A percentile compares a stretch with the other conserved stretches of the same genome.
Conservation (phyloP, 1,284 basidiomycete species). For the Trichosporon asahii region DNA sequence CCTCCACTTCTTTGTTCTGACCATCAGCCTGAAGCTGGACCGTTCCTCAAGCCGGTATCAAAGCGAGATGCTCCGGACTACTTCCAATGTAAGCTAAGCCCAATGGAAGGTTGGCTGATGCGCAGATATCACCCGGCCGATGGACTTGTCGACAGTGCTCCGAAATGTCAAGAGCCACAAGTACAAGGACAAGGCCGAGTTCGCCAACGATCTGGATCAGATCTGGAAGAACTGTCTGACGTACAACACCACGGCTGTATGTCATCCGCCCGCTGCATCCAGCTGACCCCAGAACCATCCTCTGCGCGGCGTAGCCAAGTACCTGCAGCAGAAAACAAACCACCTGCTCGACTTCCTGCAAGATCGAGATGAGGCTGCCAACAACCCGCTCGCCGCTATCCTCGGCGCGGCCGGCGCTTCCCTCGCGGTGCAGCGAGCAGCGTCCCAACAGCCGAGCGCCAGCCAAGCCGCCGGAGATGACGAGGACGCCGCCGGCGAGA, state of each 20-base stretch:
- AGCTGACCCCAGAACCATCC: slow-evolving; percentile 62
- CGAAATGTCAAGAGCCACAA: slow-evolving; percentile 85
- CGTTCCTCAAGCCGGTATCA: slow-evolving; percentile 83
- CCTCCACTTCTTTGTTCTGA: background rate
- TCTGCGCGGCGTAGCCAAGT: slow-evolving; percentile 69
- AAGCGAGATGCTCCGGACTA: slow-evolving; percentile 86
- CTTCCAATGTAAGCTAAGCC: slow-evolving; percentile 70
- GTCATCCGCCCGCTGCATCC: slow-evolving; percentile 34
- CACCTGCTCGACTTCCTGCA: slow-evolving; percentile 80
- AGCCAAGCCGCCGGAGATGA: slow-evolving; percentile 28
- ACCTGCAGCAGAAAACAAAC: slow-evolving; percentile 71
- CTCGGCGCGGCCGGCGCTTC: slow-evolving; percentile 20
- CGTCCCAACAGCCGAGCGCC: slow-evolving; percentile 19
- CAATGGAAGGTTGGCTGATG: no score
- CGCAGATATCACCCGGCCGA: slow-evolving; percentile 79
- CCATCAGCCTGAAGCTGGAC: slow-evolving; percentile 72
- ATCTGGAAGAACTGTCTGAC: slow-evolving; percentile 95
- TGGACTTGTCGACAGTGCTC: slow-evolving; percentile 90
- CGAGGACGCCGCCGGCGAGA: slow-evolving; percentile 45
- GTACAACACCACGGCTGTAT: slow-evolving; percentile 85
- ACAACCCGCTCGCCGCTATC: slow-evolving; percentile 33
- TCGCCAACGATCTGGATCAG: slow-evolving; percentile 86
- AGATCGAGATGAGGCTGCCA: slow-evolving; percentile 70
- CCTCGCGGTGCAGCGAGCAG: slow-evolving; percentile 19
- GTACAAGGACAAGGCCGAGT: slow-evolving; percentile 92